Base-by-base conservation (phyloP, 2,329 filamentous ascomycete genomes). In the Cercospora sp. region DNA sequence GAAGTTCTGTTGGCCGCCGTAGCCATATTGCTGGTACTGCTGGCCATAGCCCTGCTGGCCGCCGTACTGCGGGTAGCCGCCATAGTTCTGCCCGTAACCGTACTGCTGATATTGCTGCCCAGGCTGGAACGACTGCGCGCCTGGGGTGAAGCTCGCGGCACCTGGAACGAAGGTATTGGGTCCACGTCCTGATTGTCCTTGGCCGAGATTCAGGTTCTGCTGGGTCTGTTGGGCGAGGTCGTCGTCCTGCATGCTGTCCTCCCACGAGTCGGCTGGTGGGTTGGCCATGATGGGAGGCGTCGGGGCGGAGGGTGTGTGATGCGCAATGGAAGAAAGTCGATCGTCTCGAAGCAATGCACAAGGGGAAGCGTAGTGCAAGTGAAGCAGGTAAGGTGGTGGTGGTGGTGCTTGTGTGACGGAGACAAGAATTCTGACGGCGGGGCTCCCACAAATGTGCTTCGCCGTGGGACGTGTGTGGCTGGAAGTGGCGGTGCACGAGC, bases 251-350 rank as follows among this genome's bases (percentile, higher is more conserved):
- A 79, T 78, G 66, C 77, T 78, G 69, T 80, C 77, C 83, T 98
- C 94, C 92, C 95, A 98, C 71, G 93, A 97, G 81, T 97, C 77
- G 49, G 74, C 72, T 63, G 71, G 72, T 66, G 67, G 66, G 72
- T 75, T 74, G 61, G 74, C 72, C 74, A 76, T 76, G 58, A 28
- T 71, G 66, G 69, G 67, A 32, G 32, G 30, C 26, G 30, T 40
- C 30, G 16, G 32, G 18, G 18, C 18, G 21, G 3, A 43, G n/a
- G 18, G 43, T 3, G 53, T 57, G 13, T 18, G 30, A 30, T 61
- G 59, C 59, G 37, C 34, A 49, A 30, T 34, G 61, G 21, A 28
- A 13, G 28, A 30, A n/a, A 30, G 24, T 24, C 21, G n/a, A n/a
- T 26, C 45, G 45, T 24, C 8, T 26, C 45, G 45, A 51, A 24